Evolutionary conservation across 192 early-diverging fungal species (phyloP), one percentile per base, ranked within the genome.

Genomic region (Coemansia sp.): DNA sequence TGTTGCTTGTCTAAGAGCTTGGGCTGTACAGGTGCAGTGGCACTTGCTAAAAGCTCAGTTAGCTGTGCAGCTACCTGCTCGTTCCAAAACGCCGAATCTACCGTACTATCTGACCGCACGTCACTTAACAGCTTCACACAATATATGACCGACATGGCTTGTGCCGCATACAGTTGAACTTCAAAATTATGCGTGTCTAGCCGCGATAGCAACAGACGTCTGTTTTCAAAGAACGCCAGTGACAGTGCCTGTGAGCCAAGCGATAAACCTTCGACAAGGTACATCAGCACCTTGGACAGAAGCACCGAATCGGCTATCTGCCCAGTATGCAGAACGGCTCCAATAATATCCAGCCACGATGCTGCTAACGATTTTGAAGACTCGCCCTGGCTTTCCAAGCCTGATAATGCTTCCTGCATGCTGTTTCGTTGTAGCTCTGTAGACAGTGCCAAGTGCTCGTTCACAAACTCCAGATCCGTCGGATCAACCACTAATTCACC

Each of bases 1-100:
- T 91, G 85, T 25, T 84, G 83, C 49, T 72, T 77, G 49, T 93
- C 90, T 27, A 87, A 38, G 1, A 63, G 52, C n/a, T 66, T 72
- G 2, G 75, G 63, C 19, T 59, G 59, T 10, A 37, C 51, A 5
- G 66, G 58, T 19, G 22, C 62, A n/a, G 56, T 29, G 10, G 60
- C 52, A 5, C 25, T 47, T 5, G 47, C 51, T n/a, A 66, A 37
- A 24, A 78, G 27, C 17, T 51, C 54, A n/a, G 2, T 10, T n/a
- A 78, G 50, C 21, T 61, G 53, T 10, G 43, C 15, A 23, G 45
- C 59, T 6, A 65, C 23, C 12, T 65, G 41, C 4, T 51, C 51
- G 23, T 69, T 64, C 75, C 75, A 78, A 8, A 77, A 65, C 1
- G 29, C 48, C 5, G 6, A 5, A n/a, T 59, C 60, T 11, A 41